Evolutionary conservation across 2,329 filamentous ascomycete genomes (phyloP).

Genomic region (Aspergillus japonicus): DNA sequence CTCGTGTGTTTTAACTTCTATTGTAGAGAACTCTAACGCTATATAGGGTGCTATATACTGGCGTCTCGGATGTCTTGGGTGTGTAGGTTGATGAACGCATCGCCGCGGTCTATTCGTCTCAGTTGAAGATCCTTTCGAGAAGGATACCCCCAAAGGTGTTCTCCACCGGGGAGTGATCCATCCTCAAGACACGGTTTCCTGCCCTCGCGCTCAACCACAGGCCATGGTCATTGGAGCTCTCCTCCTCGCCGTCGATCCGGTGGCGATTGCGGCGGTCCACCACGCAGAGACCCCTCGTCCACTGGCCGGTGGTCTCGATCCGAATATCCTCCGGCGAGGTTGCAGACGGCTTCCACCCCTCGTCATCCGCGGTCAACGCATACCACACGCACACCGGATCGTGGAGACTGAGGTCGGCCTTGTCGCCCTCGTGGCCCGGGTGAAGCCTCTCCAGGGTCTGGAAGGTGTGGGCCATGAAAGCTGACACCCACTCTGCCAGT

Average conservation of each 20-base stretch:
- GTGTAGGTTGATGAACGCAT: too few species aligned
- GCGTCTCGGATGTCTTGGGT: not conserved
- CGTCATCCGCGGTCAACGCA: constrained; percentile 56
- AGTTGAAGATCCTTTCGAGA: constrained; percentile 62
- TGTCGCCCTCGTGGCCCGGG: constrained; percentile 51
- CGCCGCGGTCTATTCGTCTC: not conserved
- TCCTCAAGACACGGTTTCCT: constrained; percentile 78
- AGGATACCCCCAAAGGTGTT: constrained; percentile 65
- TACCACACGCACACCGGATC: constrained; percentile 81
- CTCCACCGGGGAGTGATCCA: constrained; percentile 67
- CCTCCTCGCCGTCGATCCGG: constrained; percentile 49
- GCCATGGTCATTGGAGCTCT: constrained; percentile 67
- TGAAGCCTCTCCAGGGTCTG: constrained; percentile 65
- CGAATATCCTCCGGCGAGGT: constrained; percentile 74
- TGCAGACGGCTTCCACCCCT: constrained; percentile 45
- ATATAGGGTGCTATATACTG: not conserved
- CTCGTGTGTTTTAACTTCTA: not conserved
- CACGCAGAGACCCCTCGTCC: constrained; percentile 90
- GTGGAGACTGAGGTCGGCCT: constrained; percentile 65
- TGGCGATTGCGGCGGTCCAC: constrained; percentile 66
- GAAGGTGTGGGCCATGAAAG: constrained; percentile 71
- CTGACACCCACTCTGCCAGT: constrained; percentile 69
- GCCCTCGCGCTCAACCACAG: constrained; percentile 71
- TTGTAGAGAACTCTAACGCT: not conserved
- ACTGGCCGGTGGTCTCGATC: constrained; percentile 86